Percentiles rank a stretch among this genome's conserved stretches.
phyloP scores from a whole-genome alignment of 768 basidiomycete species.

The Asterophora lycoperdoides region DNA sequence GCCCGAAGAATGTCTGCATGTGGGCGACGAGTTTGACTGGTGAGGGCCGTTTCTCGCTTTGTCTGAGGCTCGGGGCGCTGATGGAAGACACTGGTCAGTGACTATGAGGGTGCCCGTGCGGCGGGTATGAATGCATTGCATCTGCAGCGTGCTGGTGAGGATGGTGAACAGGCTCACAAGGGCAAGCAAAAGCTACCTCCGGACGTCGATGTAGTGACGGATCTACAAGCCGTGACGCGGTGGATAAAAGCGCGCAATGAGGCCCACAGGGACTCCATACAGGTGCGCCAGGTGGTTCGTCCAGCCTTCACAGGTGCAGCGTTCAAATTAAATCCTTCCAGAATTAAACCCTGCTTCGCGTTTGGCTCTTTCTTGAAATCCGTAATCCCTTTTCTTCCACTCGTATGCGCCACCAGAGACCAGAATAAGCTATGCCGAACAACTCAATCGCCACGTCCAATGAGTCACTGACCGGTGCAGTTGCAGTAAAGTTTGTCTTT shows the following conservation, averaged over 20 bases:
- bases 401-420: no score
- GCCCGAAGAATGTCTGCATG: slow-evolving; percentile 52
- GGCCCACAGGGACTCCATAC: no score
- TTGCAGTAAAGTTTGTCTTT: no score
- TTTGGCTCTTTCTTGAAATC: no score
- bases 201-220: slow-evolving; percentile 6
- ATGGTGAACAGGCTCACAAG: slow-evolving; percentile 15
- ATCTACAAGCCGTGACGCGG: slow-evolving; percentile 12
- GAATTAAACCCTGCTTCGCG: no score
- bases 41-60: slow-evolving; percentile 26
- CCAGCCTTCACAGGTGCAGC: no score
- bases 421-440: no score
- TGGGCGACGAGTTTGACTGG: slow-evolving; percentile 73
- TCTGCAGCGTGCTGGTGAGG: slow-evolving; percentile 9
- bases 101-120: slow-evolving; percentile 18
- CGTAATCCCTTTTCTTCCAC: no score
- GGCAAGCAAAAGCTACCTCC: not conserved
- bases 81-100: slow-evolving; percentile 5
- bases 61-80: not conserved
- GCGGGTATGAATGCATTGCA: slow-evolving; percentile 21
- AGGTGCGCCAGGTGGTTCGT: no score
- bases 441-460: no score
- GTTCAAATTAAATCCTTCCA: no score
- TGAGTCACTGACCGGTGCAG: no score
- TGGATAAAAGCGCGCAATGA: slow-evolving; percentile 16